Evolutionary conservation across 2,329 filamentous ascomycete genomes (phyloP), one percentile per base, ranked within the genome.

Genomic region (Cladosporium cucumerinum): DNA sequence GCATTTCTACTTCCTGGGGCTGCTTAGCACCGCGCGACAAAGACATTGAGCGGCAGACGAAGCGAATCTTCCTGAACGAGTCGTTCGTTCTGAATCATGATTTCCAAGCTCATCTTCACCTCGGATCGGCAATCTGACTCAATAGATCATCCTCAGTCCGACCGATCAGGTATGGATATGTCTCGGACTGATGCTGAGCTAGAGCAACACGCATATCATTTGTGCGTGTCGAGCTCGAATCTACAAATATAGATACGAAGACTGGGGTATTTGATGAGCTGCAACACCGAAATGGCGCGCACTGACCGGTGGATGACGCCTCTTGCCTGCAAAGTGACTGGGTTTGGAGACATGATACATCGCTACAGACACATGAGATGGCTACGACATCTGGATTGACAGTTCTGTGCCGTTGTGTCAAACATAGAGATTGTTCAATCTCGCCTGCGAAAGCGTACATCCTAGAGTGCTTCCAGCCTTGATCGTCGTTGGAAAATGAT

Each of bases 261-360:
- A 23, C 46, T 28, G 48, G 59, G 59, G 48, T 61, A 16, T 51
- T 55, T 28, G 60, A 62, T 55, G 60, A 55, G 32, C 32, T 54
- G 58, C 58, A 61, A 54, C 48, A 62, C 43, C 34, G 46, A 46
- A n/a, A 49, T 26, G 30, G 43, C 30, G 16, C 60, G 60, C 60
- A 55, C 36, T 62, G 60, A 55, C 59, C 34, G 46, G 48, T 52
- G 46, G 59, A 61, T 61, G 46, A 61, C 59, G 59, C 48, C 59
- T 61, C 59, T 39, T 25, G 28, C 51, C 32, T 28, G n/a, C 14
- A 28, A 28, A 28, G 23, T 39, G 32, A 23, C 21, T 39, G 30
- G 5, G 30, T 36, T n/a, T 7, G 26, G 48, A 25, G 39, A 11
- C 14, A 21, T 46, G 39, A 54, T 57, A 32, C 54, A 8, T 57